phyloP scores from a whole-genome alignment of 75 land plant genomes.

The Pinus taeda region DNA sequence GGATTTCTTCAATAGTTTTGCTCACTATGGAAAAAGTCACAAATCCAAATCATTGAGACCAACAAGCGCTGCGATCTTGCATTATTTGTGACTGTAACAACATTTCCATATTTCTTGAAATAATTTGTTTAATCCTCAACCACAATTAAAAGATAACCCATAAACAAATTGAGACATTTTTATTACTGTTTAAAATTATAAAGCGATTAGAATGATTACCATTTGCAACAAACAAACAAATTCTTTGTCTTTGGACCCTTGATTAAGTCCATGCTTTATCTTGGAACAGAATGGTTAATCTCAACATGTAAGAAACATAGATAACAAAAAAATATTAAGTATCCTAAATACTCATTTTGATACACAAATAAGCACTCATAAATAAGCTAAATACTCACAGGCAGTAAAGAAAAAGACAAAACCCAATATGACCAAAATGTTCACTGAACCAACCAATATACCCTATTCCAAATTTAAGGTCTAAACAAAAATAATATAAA shows the following conservation, averaged over 20 bases:
- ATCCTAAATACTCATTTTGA: too few species aligned
- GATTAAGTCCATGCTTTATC: conserved; percentile 36
- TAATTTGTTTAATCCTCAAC: conserved; percentile 78
- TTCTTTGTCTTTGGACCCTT: conserved; percentile 90
- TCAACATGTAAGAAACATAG: conserved; percentile 52
- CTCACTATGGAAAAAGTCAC: conserved; percentile 74
- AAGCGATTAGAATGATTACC: conserved; percentile 24
- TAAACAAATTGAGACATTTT: too few species aligned
- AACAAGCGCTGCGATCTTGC: conserved; percentile 72
- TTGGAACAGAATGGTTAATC: conserved; percentile 80
- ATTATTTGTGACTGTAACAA: conserved; percentile 80
- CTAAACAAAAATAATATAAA: neutral
- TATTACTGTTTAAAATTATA: too few species aligned
- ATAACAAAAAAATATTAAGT: too few species aligned
- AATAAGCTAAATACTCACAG: too few species aligned
- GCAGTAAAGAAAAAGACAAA: too few species aligned
- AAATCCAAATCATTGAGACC: conserved; percentile 94
- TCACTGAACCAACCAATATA: neutral
- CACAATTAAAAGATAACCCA: neutral
- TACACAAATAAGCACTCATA: too few species aligned
- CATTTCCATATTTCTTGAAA: conserved; percentile 69
- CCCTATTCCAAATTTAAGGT: neutral
- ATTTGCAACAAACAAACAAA: conserved; percentile 76
- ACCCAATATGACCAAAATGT: conserved; percentile 39
- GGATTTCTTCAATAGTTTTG: conserved; percentile 69